phyloP scores from a whole-genome alignment of 2,329 filamentous ascomycete species.

The Xylaria sp. region DNA sequence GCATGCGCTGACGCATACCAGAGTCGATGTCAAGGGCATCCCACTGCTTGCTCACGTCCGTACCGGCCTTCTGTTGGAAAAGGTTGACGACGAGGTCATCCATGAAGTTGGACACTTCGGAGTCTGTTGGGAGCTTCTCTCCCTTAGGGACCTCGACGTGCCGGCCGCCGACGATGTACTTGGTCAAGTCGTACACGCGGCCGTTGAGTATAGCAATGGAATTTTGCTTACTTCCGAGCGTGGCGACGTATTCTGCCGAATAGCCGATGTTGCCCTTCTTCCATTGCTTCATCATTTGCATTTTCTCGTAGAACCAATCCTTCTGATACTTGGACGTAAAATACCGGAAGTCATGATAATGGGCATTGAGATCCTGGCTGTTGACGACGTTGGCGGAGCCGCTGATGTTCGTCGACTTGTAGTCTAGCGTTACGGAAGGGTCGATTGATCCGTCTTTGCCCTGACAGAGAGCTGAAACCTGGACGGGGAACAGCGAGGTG shows the following conservation, averaged over 20 bases:
- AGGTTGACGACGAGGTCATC: slow-evolving; percentile 70
- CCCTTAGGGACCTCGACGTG: slow-evolving; percentile 60
- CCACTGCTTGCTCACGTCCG: slow-evolving; percentile 85
- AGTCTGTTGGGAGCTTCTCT: slow-evolving; percentile 45
- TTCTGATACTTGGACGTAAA: slow-evolving; percentile 79
- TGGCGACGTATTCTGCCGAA: slow-evolving; percentile 74
- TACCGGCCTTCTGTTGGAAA: slow-evolving; percentile 75
- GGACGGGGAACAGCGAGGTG: slow-evolving; percentile 87
- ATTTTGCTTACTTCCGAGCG: slow-evolving; percentile 63
- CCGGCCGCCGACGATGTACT: slow-evolving; percentile 78
- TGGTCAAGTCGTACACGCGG: slow-evolving; percentile 86
- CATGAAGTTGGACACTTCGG: slow-evolving; percentile 77
- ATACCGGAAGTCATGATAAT: slow-evolving; percentile 91
- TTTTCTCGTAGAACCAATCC: slow-evolving; percentile 92
- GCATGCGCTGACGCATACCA: slow-evolving; percentile 67
- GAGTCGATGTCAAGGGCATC: slow-evolving; percentile 64
- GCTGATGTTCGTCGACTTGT: slow-evolving; percentile 74
- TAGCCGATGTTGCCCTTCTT: slow-evolving; percentile 89
- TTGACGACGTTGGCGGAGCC: slow-evolving; percentile 68
- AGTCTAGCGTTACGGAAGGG: slow-evolving; percentile 80
- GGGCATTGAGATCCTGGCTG: slow-evolving; percentile 69
- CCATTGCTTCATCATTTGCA: slow-evolving; percentile 77
- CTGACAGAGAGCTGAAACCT: slow-evolving; percentile 88
- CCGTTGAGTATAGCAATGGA: slow-evolving; percentile 78
- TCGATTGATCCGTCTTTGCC: slow-evolving; percentile 69